Conservation (phyloP, 2,329 filamentous ascomycete species). For the Juglanconis oblonga region DNA sequence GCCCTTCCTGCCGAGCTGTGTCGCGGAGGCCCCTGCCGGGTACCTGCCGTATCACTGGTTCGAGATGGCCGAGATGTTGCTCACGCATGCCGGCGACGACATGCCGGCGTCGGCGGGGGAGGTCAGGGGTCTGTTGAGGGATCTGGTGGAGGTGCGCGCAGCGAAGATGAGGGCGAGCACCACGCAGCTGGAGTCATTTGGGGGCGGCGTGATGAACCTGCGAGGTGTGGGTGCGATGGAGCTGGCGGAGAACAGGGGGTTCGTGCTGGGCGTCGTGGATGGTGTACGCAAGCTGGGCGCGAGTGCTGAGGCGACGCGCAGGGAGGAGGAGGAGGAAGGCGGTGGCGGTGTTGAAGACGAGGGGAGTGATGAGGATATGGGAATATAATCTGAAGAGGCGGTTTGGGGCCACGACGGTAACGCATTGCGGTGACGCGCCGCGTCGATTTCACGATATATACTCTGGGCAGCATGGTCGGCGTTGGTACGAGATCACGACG, state of each 20-base stretch:
- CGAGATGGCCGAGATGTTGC: conserved; percentile 81
- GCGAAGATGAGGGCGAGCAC: conserved; percentile 82
- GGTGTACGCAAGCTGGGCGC: conserved; percentile 80
- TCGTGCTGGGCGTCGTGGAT: conserved; percentile 83
- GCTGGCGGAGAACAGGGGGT: conserved; percentile 79
- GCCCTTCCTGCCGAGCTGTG: conserved; percentile 77
- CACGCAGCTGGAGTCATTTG: conserved; percentile 66
- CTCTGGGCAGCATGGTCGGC: conserved; percentile 14
- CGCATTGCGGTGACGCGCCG: neutral
- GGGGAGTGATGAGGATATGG: conserved; percentile 53
- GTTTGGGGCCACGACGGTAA: neutral
- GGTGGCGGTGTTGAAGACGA: conserved; percentile 62
- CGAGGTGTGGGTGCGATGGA: conserved; percentile 89
- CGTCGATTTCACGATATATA: conserved; percentile 7
- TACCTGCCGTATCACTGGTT: conserved; percentile 93
- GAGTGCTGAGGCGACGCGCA: conserved; percentile 71
- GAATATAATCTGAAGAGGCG: conserved; percentile 22
- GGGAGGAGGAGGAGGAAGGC: conserved; percentile 72
- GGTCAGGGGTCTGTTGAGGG: conserved; percentile 72
- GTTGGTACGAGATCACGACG: conserved; percentile 11
- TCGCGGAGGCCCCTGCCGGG: conserved; percentile 63
- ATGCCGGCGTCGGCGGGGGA: conserved; percentile 66
- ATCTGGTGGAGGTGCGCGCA: conserved; percentile 82
- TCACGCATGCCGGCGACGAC: conserved; percentile 83
- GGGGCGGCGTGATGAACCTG: conserved; percentile 66